Evolutionary conservation across 306 rosid genomes (phyloP), one percentile per base, ranked within the genome.

Genomic region (Prunus campanulata): DNA sequence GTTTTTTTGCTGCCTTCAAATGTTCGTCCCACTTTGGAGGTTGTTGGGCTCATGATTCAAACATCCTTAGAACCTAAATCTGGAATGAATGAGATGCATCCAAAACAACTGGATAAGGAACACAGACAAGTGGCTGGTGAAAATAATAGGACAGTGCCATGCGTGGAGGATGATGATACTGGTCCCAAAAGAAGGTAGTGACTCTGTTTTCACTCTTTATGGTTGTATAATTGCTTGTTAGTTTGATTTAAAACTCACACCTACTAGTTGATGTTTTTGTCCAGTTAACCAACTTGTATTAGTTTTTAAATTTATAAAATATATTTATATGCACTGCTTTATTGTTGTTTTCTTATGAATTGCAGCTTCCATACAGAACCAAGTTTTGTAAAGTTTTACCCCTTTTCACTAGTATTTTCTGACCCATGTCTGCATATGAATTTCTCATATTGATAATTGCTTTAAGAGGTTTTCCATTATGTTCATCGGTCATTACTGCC

Each of bases 21-120:
- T 71, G 91, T 72, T 76, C 71, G 81, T 27, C 93, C 98, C 56
- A 90, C 96, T 65, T 77, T 93, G 86, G 94, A 90, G 71, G 81
- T 86, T 79, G 76, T 93, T 62, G 98, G 93, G 57, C 84, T 87
- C 75, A 74, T 93, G 12, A 82, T 93, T 75, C 82, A 84, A 5
- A 60, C 78, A 42, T 82, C 70, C 74, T 19, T 80, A 60, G 90
- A 75, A 52, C 77, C 74, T 19, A 18, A 47, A 68, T 74, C 71
- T 57, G 85, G 78, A 60, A 83, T 25, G 64, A 71, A 83, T 76
- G 93, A 85, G 46, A 66, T 76, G 68, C 59, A 74, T 51, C 62
- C 88, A n/a, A 81, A 77, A 75, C 77, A 81, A 51, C n/a, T 6
- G 46, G 87, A 82, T 70, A 20, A 6, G 60, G 87, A 77, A 74